Base-by-base conservation (phyloP, 2,329 filamentous ascomycete genomes). In the Exophiala oligosperma region DNA sequence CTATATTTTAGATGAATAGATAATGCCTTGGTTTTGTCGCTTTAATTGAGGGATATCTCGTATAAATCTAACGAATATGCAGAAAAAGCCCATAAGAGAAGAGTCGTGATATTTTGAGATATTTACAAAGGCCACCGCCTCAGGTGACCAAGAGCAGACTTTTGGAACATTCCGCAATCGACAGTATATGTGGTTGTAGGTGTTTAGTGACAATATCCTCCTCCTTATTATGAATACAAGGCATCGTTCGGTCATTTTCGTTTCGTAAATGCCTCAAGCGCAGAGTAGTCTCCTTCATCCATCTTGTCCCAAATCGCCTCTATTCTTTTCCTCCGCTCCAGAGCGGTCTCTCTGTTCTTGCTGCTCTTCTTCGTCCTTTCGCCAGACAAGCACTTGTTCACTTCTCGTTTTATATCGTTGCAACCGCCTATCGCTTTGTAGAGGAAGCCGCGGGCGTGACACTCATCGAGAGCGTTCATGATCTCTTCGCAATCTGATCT, bases 381-480 rank as follows among this genome's bases (percentile, higher is more conserved):
- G 38, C 83, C 86, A 63, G 90, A 85, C 52, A 99, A 82, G 72
- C 94, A 99, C 70, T 85, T 83, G 76, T 90, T 94, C 67, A 99
- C 90, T 57, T 91, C 80, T 43, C 85, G 81, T 75, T 99, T 99
- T 62, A 89, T 84, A 41, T 87, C 83, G 74, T 91, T 97, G 83
- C 94, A 99, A 80, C 89, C 91, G 56, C 94, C 94, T 61, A 91
- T 78, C 1, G 90, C 87, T 76, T 96, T 97, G 84, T 90, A 92
- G 57, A 99, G 77, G 77, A 99, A 99, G 54, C 94, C 94, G 59
- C 84, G 84, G 32, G 90, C 89, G 72, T 99, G 94, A 78, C 94
- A 99, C 79, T 97, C 91, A 70, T 97, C 94, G 66, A 99, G 90
- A 49, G 90, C 89, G 51, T 81, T 87, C 86, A 97, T 96, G 73